Conservation (phyloP, 1,284 basidiomycete species). For the Mycena citricolor region DNA sequence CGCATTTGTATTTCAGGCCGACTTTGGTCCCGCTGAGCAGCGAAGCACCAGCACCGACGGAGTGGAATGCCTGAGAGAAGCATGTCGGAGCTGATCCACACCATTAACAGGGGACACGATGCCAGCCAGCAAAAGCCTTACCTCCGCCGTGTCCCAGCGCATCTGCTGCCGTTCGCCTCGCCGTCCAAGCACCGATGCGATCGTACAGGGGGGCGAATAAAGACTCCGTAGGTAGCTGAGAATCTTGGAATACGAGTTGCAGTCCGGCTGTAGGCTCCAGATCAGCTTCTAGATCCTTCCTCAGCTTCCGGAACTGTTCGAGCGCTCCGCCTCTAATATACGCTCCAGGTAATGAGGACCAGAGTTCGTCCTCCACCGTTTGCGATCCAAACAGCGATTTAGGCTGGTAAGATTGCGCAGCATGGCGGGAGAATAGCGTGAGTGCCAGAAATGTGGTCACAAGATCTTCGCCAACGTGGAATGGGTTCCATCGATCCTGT, state of each 20-base stretch:
- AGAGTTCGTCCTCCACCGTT: neutral
- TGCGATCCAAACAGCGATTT: neutral
- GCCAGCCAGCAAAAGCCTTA: neutral
- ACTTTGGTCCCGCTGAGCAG: slow-evolving; percentile 21
- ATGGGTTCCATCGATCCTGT: slow-evolving; percentile 24
- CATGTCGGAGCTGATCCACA: slow-evolving; percentile 11
- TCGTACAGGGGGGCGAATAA: slow-evolving; percentile 20
- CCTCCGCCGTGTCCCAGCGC: slow-evolving; percentile 12
- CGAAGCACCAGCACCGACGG: slow-evolving; percentile 22
- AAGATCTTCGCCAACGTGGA: slow-evolving; percentile 24
- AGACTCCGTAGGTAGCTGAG: slow-evolving; percentile 11
- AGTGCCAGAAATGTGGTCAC: slow-evolving; percentile 23
- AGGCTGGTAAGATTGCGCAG: neutral
- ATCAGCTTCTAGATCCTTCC: neutral
- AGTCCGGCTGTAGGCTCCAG: slow-evolving; percentile 4
- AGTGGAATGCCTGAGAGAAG: slow-evolving; percentile 19
- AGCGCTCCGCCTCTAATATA: neutral
- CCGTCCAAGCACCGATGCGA: slow-evolving; percentile 14
- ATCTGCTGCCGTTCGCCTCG: slow-evolving; percentile 14
- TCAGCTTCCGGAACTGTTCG: neutral
- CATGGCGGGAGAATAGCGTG: slow-evolving; percentile 14
- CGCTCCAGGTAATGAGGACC: slow-evolving; percentile 1
- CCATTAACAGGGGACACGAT: neutral
- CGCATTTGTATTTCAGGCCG: slow-evolving; percentile 7
- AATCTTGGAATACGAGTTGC: slow-evolving; percentile 21